Evolutionary conservation across 306 rosid species (phyloP), one percentile per base, ranked within the genome.

Genomic region (Cicer judaicum): DNA sequence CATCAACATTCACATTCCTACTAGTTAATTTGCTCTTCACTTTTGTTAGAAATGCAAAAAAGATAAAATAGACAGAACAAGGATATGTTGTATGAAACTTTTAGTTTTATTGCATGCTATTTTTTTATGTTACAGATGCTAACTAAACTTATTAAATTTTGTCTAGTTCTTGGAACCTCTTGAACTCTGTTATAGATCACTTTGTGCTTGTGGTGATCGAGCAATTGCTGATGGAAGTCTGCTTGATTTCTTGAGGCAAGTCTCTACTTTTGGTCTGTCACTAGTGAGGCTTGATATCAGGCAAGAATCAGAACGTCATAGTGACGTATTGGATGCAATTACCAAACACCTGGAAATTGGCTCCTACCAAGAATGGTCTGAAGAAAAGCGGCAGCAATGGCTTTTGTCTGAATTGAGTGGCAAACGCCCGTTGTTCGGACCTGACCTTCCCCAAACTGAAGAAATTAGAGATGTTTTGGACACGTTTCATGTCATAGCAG

Each of bases 231-330:
- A 93, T 65, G 98, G 98, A 44, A 91, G 84, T 55, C 97, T 91
- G 64, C 93, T 93, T 50, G 98, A 93, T 81, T 93, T 91, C 80
- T 55, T 93, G 82, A 86, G 98, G 77, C 98, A 93, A 91, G 93
- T 93, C 76, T 85, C 98, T 11, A 91, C 98, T 40, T 93, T 93
- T 49, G 98, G 98, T 60, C 81, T 93, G 47, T 88, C 97, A 4
- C 83, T 93, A 24, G 98, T 93, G 76, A 91, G 87, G 75, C 98
- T 93, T 2, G 98, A 93, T 72, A 91, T 93, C 52, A 78, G 98
- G 85, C 98, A 93, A 78, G 98, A 93, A 41, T 91, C 98, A 0
- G 98, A 93, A 63, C 95, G 98, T 42, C 98, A 93, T 38, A 86
- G 92, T 0, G 98, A 93, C 62, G 97, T 89, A 65, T 73, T 93